Evolutionary conservation across 192 early-diverging fungal genomes (phyloP).

Genomic region (Umbelopsis sp.): DNA sequence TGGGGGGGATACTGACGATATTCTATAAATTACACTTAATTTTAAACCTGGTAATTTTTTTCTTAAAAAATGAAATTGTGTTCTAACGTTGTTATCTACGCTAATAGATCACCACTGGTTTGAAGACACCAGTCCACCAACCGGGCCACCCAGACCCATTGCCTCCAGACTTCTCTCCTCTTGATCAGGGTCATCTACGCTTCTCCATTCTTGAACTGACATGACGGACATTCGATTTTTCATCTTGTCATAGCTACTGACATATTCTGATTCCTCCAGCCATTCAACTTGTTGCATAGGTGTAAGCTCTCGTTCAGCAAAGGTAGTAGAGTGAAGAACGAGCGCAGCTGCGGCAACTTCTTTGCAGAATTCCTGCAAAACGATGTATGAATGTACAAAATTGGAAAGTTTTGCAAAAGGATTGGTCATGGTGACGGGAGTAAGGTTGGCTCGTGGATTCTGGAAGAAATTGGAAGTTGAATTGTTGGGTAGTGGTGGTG

Average conservation of each 20-base stretch:
- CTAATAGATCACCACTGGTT: background rate
- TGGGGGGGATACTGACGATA: too few species aligned
- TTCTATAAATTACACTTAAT: too few species aligned
- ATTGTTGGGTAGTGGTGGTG: conserved; percentile 27
- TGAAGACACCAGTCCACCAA: conserved; percentile 2
- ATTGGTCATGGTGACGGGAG: conserved; percentile 42
- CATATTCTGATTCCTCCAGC: conserved; percentile 11
- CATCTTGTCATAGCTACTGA: conserved; percentile 1
- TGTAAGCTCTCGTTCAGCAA: conserved; percentile 3
- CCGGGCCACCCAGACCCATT: background rate
- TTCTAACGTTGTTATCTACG: background rate
- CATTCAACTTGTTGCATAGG: conserved; percentile 12
- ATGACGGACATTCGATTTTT: conserved; percentile 6
- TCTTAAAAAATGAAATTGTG: background rate
- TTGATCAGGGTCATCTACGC: conserved; percentile 3
- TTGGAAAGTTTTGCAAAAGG: conserved; percentile 41
- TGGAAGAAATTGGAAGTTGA: conserved; percentile 38
- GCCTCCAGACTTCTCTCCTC: conserved; percentile 12
- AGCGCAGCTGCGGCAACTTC: conserved; percentile 59
- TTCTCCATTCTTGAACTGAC: conserved; percentile 1
- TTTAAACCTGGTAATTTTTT: too few species aligned
- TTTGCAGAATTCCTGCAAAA: conserved; percentile 65
- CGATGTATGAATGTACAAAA: conserved; percentile 62
- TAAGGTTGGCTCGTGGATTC: conserved; percentile 30
- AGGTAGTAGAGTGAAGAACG: conserved; percentile 46